Evolutionary conservation across 2,329 filamentous ascomycete genomes (phyloP).

Genomic region (Ceratocystis diversiconidia): DNA sequence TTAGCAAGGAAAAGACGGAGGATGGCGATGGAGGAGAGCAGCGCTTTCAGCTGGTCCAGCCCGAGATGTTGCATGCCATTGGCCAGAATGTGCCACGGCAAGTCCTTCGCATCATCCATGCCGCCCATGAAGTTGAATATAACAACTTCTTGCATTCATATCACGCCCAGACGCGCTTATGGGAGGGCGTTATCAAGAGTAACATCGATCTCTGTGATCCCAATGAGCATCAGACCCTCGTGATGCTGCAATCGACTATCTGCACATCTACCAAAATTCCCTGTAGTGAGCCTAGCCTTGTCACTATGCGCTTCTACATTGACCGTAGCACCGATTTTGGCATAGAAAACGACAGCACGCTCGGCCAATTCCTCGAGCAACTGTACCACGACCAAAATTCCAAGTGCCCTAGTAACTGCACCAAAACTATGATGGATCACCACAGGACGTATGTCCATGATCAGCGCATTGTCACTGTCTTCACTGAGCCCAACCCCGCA

Average conservation of each 20-base stretch:
- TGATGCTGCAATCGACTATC: slow-evolving; percentile 83
- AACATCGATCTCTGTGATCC: slow-evolving; percentile 86
- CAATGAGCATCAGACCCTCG: slow-evolving; percentile 90
- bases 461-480: slow-evolving; percentile 80
- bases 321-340: slow-evolving; percentile 64
- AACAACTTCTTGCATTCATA: slow-evolving; percentile 91
- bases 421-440: slow-evolving; percentile 78
- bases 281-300: slow-evolving; percentile 78
- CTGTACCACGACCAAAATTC: slow-evolving; percentile 62
- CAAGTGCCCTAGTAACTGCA: slow-evolving; percentile 75
- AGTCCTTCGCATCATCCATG: slow-evolving; percentile 84
- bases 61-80: slow-evolving; percentile 84
- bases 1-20: slow-evolving; percentile 8
- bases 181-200: slow-evolving; percentile 87
- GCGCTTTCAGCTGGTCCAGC: slow-evolving; percentile 79
- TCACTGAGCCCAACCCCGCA: slow-evolving; percentile 52
- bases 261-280: slow-evolving; percentile 89
- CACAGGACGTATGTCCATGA: slow-evolving; percentile 96
- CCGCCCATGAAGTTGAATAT: slow-evolving; percentile 91
- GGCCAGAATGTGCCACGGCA: slow-evolving; percentile 68
- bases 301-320: slow-evolving; percentile 85
- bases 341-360: slow-evolving; percentile 73
- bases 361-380: slow-evolving; percentile 92
- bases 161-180: slow-evolving; percentile 83
- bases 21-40: slow-evolving; percentile 52